A percentile compares a stretch with the other conserved stretches of the same genome.
Evolutionary conservation across 495 filamentous ascomycete species (phyloP).

Genomic region (Diplogelasinospora grovesii): DNA sequence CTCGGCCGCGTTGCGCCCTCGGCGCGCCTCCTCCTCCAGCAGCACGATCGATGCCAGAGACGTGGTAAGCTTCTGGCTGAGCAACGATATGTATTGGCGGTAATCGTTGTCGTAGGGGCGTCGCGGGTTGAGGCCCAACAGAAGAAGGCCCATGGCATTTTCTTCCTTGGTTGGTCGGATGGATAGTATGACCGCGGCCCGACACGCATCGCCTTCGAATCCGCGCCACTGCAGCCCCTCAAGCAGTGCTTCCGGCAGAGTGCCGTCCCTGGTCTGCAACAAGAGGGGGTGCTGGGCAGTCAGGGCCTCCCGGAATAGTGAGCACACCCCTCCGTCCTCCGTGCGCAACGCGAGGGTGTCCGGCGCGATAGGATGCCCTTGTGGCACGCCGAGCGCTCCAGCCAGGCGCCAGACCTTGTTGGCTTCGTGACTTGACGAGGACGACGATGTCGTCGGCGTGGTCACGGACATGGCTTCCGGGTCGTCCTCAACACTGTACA

Average conservation of each 20-base stretch:
- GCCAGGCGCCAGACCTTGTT: conserved; percentile 47
- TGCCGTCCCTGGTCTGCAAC: conserved; percentile 47
- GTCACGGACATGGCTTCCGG: conserved; percentile 36
- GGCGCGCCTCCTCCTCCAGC: conserved; percentile 57
- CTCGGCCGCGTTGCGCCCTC: conserved; percentile 51
- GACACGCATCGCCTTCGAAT: conserved; percentile 48
- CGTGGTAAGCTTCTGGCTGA: conserved; percentile 55
- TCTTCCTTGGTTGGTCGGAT: conserved; percentile 54
- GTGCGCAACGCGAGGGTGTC: conserved; percentile 44
- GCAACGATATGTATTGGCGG: conserved; percentile 52
- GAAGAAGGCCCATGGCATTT: conserved; percentile 48
- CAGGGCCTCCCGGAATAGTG: conserved; percentile 51
- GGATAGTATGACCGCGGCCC: conserved; percentile 52
- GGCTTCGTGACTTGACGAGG: no score
- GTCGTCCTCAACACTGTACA: conserved; percentile 48
- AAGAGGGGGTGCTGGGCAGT: conserved; percentile 47
- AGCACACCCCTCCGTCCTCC: conserved; percentile 44
- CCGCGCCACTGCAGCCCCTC: conserved; percentile 53
- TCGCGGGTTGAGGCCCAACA: conserved; percentile 57
- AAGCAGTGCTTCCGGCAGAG: conserved; percentile 43
- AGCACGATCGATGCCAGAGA: conserved; percentile 58
- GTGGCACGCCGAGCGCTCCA: conserved; percentile 53
- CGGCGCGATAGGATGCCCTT: conserved; percentile 45
- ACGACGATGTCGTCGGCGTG: conserved; percentile 25
- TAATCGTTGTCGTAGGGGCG: conserved; percentile 65